Evolutionary conservation across 2,329 filamentous ascomycete genomes (phyloP), one percentile per base, ranked within the genome.

Genomic region (Penicillium palitans): DNA sequence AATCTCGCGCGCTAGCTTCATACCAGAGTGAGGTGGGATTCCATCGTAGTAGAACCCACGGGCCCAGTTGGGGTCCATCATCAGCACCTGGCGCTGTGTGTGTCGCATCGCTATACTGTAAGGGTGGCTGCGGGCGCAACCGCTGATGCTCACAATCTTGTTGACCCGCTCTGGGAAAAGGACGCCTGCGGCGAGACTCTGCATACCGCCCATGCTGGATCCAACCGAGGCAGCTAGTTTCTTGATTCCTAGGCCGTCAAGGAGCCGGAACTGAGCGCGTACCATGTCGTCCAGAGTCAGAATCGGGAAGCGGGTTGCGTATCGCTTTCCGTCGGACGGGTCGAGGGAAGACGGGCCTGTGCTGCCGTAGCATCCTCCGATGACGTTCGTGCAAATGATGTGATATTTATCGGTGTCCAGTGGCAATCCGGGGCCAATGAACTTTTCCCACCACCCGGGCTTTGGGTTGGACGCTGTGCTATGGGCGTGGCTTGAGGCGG

Each of bases 21-120:
- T 98, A 50, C 95, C 95, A 0, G 90, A 88, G 71, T 99, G 95
- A 0, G 95, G 95, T 2, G 95, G 95, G 7, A 99, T 87, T 42
- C 82, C 80, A 69, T 88, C 89, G 72, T 96, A 96, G 80, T 98
- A 98, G 78, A 93, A 96, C 2, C 95, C 95, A 37, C 95, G 87
- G 66, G 91, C 90, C 95, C 95, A 99, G 70, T 96, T 92, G 2
- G 93, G 92, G 70, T 99, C 95, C 89, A 97, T 97, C 93, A 99
- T 98, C 48, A 99, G 84, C 1, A 97, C 95, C 79, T 98, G 95
- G 29, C 95, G 87, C 77, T 99, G 95, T 0, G 93, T 96, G 77
- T 99, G 95, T 54, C 95, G 87, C 93, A 99, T 97, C 35, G 95
- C 95, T 73, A 99, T 96, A 75, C 93, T 96, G 79, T 99, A 99